phyloP scores from a whole-genome alignment of 768 basidiomycete genomes.

The Suillus variegatus region DNA sequence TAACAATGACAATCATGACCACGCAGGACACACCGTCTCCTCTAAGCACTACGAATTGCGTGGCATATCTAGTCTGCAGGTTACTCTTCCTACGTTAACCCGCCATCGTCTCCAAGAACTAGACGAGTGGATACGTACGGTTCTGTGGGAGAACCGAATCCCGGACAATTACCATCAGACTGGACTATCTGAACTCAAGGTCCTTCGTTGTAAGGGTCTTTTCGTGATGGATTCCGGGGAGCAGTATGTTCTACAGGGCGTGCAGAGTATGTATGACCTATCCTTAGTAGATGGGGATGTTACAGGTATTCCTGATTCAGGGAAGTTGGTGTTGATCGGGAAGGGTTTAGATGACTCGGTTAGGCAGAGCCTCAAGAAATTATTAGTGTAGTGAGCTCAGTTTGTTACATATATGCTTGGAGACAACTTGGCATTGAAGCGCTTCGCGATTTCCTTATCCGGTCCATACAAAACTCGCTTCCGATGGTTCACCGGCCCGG shows the following conservation, averaged over 20 bases:
- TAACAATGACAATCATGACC: constrained; percentile 32
- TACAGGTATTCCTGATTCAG: constrained; percentile 56
- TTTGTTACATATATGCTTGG: not conserved
- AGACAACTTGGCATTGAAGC: not conserved
- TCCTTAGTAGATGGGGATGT: constrained; percentile 39
- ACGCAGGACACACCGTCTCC: constrained; percentile 31
- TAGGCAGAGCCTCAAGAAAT: constrained; percentile 50
- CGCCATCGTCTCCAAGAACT: constrained; percentile 48
- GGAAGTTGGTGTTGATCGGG: constrained; percentile 89
- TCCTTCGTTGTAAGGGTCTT: constrained; percentile 89
- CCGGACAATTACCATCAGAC: constrained; percentile 31
- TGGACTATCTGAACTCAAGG: constrained; percentile 40
- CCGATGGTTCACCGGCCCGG: not conserved
- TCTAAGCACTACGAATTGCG: constrained; percentile 65
- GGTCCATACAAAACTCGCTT: not conserved
- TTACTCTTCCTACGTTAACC: constrained; percentile 64
- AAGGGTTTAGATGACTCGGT: constrained; percentile 67
- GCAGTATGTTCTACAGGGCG: constrained; percentile 85
- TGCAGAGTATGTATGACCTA: constrained; percentile 88
- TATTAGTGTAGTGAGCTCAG: constrained; percentile 5
- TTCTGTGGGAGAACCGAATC: constrained; percentile 79
- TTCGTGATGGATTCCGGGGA: constrained; percentile 56
- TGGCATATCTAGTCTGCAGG: constrained; percentile 82
- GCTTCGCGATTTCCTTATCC: not conserved
- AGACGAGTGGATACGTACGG: constrained; percentile 77